Base-by-base conservation (phyloP, 2,329 filamentous ascomycete species). In the Xylaria sp. region DNA sequence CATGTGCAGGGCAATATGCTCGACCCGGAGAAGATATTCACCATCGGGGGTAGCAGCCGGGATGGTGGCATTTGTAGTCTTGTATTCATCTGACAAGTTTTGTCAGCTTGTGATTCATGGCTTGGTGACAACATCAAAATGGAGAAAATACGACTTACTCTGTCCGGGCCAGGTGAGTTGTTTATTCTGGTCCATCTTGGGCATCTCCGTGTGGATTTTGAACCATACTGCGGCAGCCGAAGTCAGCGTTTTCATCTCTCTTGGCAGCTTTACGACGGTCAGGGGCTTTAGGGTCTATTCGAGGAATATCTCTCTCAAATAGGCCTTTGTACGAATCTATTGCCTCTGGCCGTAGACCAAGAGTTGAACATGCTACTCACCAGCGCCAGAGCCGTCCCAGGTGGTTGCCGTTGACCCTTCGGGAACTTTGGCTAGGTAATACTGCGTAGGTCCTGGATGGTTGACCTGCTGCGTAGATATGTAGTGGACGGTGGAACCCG, bases 111-210 rank as follows among this genome's bases (percentile, higher is more conserved):
- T n/a, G 38, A 34, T 39, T n/a, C 2, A 34, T 13, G 13, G 4
- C 9, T 6, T 19, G 13, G 7, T 4, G 7, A 20, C 7, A 19
- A 7, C n/a, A 38, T 19, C 9, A 41, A 21, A 21, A 4, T 17
- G 2, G 19, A 11, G 20, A n/a, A 13, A 29, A 21, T 7, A n/a
- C n/a, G 20, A 52, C 65, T 54, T 65, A 70, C 69, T 72, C 55
- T 73, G 70, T 1, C 61, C 64, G 1, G 70, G 68, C 71, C 69
- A 72, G 39, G 74, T 76, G 21, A 82, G 72, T 52, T 76, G 72
- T 68, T 78, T 79, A 53, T 76, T 76, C 51, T 70, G 67, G 59
- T 76, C 76, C 59, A 78, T 74, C 8, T 68, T 68, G n/a, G 79
- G 76, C 63, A 72, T 65, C 53, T 71, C 69, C 0, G 74, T 74